Evolutionary conservation across 2,329 filamentous ascomycete genomes (phyloP).

Genomic region (Plenodomus biglobosus): DNA sequence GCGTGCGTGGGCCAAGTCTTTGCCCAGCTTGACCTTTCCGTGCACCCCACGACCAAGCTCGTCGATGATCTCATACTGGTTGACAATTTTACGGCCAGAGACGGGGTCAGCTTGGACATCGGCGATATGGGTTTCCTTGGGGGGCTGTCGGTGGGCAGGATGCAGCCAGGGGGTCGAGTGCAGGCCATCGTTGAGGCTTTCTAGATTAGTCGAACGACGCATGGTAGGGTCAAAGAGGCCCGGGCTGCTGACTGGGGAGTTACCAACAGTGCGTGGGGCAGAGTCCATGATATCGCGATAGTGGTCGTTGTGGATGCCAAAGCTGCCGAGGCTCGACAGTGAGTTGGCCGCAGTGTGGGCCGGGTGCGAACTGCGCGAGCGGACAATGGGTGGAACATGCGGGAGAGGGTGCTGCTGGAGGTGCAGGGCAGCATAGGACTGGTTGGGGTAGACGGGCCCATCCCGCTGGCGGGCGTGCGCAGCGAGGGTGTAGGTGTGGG

Average conservation of each 20-base stretch:
- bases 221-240: slow-evolving; percentile 49
- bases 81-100: slow-evolving; percentile 93
- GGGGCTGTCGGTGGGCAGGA: slow-evolving; percentile 52
- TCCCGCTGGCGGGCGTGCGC: slow-evolving; percentile 26
- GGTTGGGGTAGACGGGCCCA: slow-evolving; percentile 51
- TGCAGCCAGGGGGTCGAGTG: slow-evolving; percentile 56
- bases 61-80: slow-evolving; percentile 95
- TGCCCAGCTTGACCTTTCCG: slow-evolving; percentile 94
- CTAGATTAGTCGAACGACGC: slow-evolving; percentile 34
- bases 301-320: slow-evolving; percentile 40
- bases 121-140: slow-evolving; percentile 76
- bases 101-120: slow-evolving; percentile 85
- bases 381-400: slow-evolving; percentile 41
- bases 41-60: slow-evolving; percentile 95
- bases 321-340: slow-evolving; percentile 46
- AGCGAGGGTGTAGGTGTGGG: slow-evolving; percentile 18
- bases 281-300: slow-evolving; percentile 41
- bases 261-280: slow-evolving; percentile 48
- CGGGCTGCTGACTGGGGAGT: slow-evolving; percentile 52
- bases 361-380: slow-evolving; percentile 48
- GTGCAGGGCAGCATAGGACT: slow-evolving; percentile 54
- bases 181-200: slow-evolving; percentile 41
- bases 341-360: slow-evolving; percentile 44
- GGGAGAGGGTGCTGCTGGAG: slow-evolving; percentile 48
- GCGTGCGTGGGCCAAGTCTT: slow-evolving; percentile 72